Conservation (phyloP, 108 stramenopile genomes). For the Tribonema minus region DNA sequence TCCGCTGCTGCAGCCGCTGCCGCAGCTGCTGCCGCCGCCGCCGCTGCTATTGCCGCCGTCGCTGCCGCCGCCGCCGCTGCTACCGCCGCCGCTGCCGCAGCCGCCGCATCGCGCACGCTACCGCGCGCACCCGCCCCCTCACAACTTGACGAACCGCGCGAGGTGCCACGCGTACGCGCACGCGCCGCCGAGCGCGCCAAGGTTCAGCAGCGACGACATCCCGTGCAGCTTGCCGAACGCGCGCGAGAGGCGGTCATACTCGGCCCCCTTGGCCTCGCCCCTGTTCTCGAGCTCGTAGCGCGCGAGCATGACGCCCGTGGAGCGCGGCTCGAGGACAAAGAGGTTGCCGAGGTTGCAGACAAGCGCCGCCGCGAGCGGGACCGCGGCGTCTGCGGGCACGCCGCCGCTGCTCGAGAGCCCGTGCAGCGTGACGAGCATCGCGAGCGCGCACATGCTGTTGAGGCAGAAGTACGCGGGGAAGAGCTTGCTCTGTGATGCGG, state of each 20-base stretch:
- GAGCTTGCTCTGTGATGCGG: slow-evolving; percentile 53
- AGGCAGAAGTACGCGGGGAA: slow-evolving; percentile 73
- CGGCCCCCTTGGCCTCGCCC: slow-evolving; percentile 57
- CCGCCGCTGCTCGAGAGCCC: neutral
- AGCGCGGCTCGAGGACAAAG: slow-evolving; percentile 64
- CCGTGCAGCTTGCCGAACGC: slow-evolving; percentile 73
- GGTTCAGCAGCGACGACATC: slow-evolving; percentile 63
- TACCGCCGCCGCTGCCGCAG: no score
- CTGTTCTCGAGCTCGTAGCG: slow-evolving; percentile 61
- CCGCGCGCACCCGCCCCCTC: no score
- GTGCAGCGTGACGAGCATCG: slow-evolving; percentile 49
- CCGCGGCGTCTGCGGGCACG: neutral
- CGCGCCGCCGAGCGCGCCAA: slow-evolving; percentile 64
- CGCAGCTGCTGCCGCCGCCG: no score
- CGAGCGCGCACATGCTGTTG: slow-evolving; percentile 54
- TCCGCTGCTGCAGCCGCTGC: no score
- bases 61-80: no score
- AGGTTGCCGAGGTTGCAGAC: slow-evolving; percentile 62
- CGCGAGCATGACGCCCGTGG: slow-evolving; percentile 65
- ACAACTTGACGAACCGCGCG: no score
- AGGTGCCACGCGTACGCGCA: slow-evolving; percentile 53
- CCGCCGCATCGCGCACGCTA: no score
- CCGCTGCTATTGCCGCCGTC: no score
- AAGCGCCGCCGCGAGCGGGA: slow-evolving; percentile 58
- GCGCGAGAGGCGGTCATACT: slow-evolving; percentile 63